These are phyloP conservation scores for Biscogniauxia marginata DNA, from an alignment of 2,329 filamentous ascomycete species.

Conservation along the genomic window DNA sequence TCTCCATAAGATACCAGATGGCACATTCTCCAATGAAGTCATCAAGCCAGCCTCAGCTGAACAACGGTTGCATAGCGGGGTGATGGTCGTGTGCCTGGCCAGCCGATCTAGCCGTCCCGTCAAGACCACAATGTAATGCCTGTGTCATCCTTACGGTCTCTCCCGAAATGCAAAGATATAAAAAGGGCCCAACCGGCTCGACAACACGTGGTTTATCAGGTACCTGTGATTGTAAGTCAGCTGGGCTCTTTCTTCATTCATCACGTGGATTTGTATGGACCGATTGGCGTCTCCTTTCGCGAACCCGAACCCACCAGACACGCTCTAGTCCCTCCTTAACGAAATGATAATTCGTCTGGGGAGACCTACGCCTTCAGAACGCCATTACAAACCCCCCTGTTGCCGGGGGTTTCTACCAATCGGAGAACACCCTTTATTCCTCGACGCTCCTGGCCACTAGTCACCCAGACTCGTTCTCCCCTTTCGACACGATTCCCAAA, in stretches of 20 bases:
- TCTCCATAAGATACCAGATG: constrained; percentile 17
- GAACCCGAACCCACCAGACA: neutral
- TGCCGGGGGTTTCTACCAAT: neutral
- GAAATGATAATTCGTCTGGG: neutral
- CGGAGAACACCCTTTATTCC: neutral
- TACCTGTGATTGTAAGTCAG: neutral
- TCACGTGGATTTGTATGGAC: neutral
- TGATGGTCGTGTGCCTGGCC: constrained; percentile 12
- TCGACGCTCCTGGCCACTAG: neutral
- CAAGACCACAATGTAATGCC: neutral
- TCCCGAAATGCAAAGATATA: neutral
- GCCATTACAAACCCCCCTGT: neutral
- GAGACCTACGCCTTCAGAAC: neutral
- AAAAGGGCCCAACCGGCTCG: neutral
- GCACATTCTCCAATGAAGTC: constrained; percentile 19
- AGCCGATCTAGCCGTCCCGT: constrained; percentile 8
- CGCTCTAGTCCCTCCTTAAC: neutral
- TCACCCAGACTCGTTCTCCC: neutral
- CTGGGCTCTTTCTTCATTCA: neutral
- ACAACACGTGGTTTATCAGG: neutral
- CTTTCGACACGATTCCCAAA: neutral
- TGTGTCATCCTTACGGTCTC: neutral
- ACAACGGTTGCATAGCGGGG: constrained; percentile 8
- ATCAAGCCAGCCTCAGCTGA: constrained; percentile 12
- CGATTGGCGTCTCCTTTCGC: neutral